These are phyloP conservation scores for Rutstroemia sp. DNA, from an alignment of 2,329 filamentous ascomycete genomes.

Conservation along the genomic window DNA sequence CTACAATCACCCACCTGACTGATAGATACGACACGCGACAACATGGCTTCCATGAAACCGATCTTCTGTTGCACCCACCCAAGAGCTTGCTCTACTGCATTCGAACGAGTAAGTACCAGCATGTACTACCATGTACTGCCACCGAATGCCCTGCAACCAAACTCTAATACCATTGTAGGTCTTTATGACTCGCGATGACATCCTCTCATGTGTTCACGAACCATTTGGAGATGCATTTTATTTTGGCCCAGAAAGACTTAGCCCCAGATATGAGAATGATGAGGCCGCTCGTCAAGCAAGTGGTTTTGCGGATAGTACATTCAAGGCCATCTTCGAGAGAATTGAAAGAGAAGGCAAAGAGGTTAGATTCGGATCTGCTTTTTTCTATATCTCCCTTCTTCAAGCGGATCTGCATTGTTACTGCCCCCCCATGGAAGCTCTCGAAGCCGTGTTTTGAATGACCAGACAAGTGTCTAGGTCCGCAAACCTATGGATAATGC, in stretches of 20 bases:
- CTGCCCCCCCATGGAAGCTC: neutral
- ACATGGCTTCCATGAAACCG: constrained; percentile 63
- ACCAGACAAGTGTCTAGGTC: constrained; percentile 3
- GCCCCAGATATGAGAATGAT: constrained; percentile 70
- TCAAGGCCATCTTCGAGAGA: constrained; percentile 67
- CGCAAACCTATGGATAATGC: neutral
- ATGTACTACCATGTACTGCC: neutral
- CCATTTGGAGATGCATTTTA: constrained; percentile 97
- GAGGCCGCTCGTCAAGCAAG: constrained; percentile 45
- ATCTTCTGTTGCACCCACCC: constrained; percentile 95
- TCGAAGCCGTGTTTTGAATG: neutral
- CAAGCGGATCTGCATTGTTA: neutral
- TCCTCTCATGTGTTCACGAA: constrained; percentile 80
- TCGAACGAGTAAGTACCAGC: constrained; percentile 65
- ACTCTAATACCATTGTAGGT: constrained; percentile 48
- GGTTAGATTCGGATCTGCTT: constrained; percentile 29
- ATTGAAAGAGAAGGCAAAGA: constrained; percentile 66
- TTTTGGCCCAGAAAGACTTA: constrained; percentile 84
- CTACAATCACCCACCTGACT: neutral
- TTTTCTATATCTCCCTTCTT: neutral
- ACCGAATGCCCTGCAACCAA: neutral
- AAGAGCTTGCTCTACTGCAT: constrained; percentile 90
- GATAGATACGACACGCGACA: constrained; percentile 20
- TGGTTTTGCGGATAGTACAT: constrained; percentile 65
- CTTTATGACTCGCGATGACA: constrained; percentile 88